These are phyloP conservation scores for Sicyos baderoa DNA, from an alignment of 306 rosid species.

Conservation along the genomic window DNA sequence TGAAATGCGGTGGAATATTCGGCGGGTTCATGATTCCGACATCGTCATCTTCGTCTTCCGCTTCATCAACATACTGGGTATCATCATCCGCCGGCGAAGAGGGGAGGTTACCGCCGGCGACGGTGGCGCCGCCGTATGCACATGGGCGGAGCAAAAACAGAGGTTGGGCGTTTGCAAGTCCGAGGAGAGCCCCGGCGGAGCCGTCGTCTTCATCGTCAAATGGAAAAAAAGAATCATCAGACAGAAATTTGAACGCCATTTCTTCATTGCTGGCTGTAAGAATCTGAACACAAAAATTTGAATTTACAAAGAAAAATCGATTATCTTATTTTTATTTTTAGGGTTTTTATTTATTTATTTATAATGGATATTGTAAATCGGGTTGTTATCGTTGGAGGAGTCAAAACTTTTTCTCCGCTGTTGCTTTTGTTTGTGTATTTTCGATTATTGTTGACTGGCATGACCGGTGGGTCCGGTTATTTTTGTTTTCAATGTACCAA, in stretches of 20 bases:
- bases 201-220: conserved; percentile 29
- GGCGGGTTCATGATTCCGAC: conserved; percentile 76
- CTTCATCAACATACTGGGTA: conserved; percentile 63
- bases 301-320: not conserved
- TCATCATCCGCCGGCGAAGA: conserved; percentile 62
- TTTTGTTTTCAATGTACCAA: not conserved
- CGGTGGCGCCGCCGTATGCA: not conserved
- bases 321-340: not conserved
- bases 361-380: conserved; percentile 6
- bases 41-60: conserved; percentile 55
- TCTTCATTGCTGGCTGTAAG: conserved; percentile 21
- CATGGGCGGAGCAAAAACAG: conserved; percentile 48
- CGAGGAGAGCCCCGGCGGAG: conserved; percentile 68
- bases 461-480: conserved; percentile 7
- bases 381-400: not conserved
- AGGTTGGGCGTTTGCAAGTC: conserved; percentile 90
- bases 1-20: conserved; percentile 70
- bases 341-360: not conserved
- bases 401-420: not conserved
- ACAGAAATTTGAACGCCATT: conserved; percentile 15
- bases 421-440: conserved; percentile 4
- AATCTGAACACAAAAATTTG: not conserved
- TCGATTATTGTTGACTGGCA: not conserved
- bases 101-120: conserved; percentile 21
- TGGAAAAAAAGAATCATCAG: conserved; percentile 19